Conservation (phyloP, 257 asterid genomes). For the Penstemon davidsonii region DNA sequence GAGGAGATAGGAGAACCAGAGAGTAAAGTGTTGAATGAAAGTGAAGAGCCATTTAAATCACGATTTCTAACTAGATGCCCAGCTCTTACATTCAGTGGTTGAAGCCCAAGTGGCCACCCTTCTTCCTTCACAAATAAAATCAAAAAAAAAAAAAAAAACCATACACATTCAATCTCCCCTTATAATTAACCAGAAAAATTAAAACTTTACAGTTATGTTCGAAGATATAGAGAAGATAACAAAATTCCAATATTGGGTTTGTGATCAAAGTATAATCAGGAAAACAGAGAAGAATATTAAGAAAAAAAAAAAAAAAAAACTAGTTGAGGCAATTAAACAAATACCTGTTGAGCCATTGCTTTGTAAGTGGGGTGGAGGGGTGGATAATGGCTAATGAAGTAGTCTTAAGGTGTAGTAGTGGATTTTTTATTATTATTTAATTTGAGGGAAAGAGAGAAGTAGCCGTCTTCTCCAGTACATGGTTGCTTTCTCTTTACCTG, state of each 20-base stretch:
- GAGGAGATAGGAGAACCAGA: constrained; percentile 53
- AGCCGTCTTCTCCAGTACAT: constrained; percentile 14
- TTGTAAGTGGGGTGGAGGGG: neutral
- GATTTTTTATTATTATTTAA: neutral
- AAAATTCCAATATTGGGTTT: constrained; percentile 6
- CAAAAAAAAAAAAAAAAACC: neutral
- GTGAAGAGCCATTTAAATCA: constrained; percentile 47
- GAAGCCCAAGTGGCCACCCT: constrained; percentile 85
- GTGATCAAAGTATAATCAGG: neutral
- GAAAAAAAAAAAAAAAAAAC: neutral
- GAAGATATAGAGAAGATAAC: neutral
- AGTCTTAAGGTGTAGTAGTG: neutral
- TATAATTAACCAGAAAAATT: neutral
- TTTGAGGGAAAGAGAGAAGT: constrained; percentile 1
- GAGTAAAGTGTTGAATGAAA: constrained; percentile 60
- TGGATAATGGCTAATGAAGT: neutral
- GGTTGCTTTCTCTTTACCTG: constrained; percentile 25
- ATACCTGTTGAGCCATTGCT: constrained; percentile 53
- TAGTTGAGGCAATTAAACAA: neutral
- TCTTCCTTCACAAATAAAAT: constrained; percentile 45
- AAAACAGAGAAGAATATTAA: neutral
- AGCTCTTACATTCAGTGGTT: constrained; percentile 55
- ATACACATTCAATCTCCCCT: constrained; percentile 5
- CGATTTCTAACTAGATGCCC: constrained; percentile 44
- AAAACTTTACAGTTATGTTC: neutral